Percentiles rank a stretch among this genome's conserved stretches.
Evolutionary conservation across 306 rosid species (phyloP).

Genomic region (Trifolium subterraneum): DNA sequence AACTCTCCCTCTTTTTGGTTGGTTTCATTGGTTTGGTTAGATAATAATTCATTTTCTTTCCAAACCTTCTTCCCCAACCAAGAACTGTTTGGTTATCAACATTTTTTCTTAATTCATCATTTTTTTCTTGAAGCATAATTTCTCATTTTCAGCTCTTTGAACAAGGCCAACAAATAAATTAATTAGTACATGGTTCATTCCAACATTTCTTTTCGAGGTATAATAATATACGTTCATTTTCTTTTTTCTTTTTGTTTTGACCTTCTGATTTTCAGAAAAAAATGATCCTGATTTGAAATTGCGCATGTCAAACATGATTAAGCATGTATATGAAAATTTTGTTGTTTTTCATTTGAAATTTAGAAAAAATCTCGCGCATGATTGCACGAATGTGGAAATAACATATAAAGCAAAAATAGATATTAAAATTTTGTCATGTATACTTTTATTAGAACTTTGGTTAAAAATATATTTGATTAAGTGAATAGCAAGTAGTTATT

Average conservation of each 20-base stretch:
- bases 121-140: background rate
- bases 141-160: background rate
- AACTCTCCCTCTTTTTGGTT: constrained; percentile 44
- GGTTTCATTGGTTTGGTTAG: constrained; percentile 24
- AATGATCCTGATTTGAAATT: background rate
- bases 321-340: too few species aligned
- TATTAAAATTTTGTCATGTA: too few species aligned
- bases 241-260: background rate
- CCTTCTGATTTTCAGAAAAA: too few species aligned
- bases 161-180: background rate
- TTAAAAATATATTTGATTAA: background rate
- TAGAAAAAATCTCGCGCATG: too few species aligned
- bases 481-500: background rate
- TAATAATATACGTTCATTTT: background rate
- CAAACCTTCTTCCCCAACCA: constrained; percentile 38
- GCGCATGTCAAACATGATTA: background rate
- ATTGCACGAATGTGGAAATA: too few species aligned
- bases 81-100: background rate
- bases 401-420: too few species aligned
- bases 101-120: background rate
- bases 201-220: constrained; percentile 16
- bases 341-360: too few species aligned
- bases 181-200: constrained; percentile 2
- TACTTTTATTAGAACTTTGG: background rate
- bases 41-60: background rate